Evolutionary conservation across 176 grass and related monocot species (phyloP).

Genomic region (Aechmea fasciata): DNA sequence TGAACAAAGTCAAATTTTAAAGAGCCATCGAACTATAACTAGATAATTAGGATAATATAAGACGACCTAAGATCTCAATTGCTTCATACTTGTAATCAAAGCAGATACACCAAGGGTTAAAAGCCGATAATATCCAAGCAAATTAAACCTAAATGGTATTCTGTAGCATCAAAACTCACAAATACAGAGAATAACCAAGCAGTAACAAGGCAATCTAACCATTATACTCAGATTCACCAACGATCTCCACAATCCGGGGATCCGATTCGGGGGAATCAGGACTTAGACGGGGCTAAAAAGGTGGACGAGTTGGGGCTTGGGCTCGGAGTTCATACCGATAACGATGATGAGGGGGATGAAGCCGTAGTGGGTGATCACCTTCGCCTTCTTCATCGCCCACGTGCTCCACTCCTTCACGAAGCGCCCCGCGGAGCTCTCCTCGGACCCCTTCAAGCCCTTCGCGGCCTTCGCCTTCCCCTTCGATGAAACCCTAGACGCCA

Average conservation of each 20-base stretch:
- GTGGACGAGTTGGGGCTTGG: constrained; percentile 53
- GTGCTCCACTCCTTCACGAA: constrained; percentile 70
- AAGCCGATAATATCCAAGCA: too few species aligned
- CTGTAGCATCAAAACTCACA: too few species aligned
- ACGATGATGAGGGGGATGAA: constrained; percentile 86
- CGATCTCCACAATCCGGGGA: background rate
- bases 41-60: too few species aligned
- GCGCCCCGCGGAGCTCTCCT: constrained; percentile 4
- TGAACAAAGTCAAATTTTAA: too few species aligned
- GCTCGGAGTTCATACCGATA: constrained; percentile 75
- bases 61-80: too few species aligned
- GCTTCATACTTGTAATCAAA: too few species aligned
- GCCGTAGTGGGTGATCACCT: constrained; percentile 75
- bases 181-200: too few species aligned
- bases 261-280: background rate
- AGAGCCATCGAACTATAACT: too few species aligned
- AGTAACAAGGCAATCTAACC: too few species aligned
- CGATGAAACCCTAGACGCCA: constrained; percentile 18
- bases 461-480: constrained; percentile 6
- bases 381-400: constrained; percentile 73
- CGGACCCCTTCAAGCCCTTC: background rate
- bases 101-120: too few species aligned
- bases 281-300: constrained; percentile 66
- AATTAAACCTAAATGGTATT: too few species aligned
- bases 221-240: background rate